Percentiles rank a stretch among this genome's conserved stretches.
Conservation (phyloP, 1,284 basidiomycete species). For the Cystobasidium slooffiae region DNA sequence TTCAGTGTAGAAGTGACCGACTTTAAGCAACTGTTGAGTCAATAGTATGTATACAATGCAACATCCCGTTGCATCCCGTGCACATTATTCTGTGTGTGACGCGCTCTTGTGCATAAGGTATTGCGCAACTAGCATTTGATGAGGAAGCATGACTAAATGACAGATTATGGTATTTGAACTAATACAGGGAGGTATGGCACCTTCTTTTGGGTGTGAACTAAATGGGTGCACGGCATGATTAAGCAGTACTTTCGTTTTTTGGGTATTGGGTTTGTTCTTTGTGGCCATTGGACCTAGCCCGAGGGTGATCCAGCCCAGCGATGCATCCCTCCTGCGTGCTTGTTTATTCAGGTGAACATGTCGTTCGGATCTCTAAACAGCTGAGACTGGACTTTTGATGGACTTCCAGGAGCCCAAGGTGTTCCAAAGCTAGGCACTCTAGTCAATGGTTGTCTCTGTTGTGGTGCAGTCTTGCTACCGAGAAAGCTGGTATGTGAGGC, state of each 20-base stretch:
- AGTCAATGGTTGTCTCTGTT: slow-evolving; percentile 13
- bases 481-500: not conserved
- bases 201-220: no score
- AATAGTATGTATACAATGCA: slow-evolving; percentile 1
- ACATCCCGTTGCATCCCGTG: not conserved
- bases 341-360: not conserved
- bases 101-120: not conserved
- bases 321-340: not conserved
- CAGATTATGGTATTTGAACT: no score
- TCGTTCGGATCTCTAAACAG: slow-evolving; percentile 6
- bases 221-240: no score
- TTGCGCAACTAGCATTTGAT: not conserved
- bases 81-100: not conserved
- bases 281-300: not conserved
- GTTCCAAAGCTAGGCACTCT: slow-evolving; percentile 27
- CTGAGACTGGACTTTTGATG: slow-evolving; percentile 6
- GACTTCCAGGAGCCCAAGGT: slow-evolving; percentile 8
- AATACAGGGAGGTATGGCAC: no score
- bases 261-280: not conserved
- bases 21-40: slow-evolving; percentile 5
- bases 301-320: not conserved
- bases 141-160: not conserved
- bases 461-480: not conserved
- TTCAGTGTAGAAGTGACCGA: slow-evolving; percentile 40
- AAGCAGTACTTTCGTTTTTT: no score